phyloP scores from a whole-genome alignment of 1,139 yeast species.

The Suhomyces terraborum region DNA sequence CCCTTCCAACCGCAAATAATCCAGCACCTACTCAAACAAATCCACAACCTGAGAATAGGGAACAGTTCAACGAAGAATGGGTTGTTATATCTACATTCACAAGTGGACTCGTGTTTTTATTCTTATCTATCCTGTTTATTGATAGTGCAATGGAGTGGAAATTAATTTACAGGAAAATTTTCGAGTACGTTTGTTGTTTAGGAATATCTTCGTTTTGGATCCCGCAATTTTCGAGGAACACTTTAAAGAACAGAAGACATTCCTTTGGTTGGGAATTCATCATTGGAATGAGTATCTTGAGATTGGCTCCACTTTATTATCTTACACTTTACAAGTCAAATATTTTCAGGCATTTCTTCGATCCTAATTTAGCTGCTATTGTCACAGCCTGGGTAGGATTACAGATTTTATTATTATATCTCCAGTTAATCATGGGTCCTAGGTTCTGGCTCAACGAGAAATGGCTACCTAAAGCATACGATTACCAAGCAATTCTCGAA shows the following conservation, averaged over 20 bases:
- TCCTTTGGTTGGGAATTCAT: conserved; percentile 74
- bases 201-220: conserved; percentile 76
- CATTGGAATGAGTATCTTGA: conserved; percentile 60
- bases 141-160: conserved; percentile 70
- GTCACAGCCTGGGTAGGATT: conserved; percentile 54
- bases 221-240: conserved; percentile 86
- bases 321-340: conserved; percentile 47
- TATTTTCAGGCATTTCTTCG: conserved; percentile 60
- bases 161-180: conserved; percentile 48
- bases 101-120: conserved; percentile 58
- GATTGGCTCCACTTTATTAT: conserved; percentile 68
- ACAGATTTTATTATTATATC: conserved; percentile 56
- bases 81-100: conserved; percentile 47
- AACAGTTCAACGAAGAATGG: conserved; percentile 38
- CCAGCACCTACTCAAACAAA: conserved; percentile 9
- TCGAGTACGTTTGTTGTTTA: conserved; percentile 58
- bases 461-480: conserved; percentile 75
- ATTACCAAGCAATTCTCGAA: conserved; percentile 70
- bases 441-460: conserved; percentile 80
- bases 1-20: conserved; percentile 8
- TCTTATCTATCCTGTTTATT: conserved; percentile 60
- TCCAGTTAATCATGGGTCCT: conserved; percentile 73
- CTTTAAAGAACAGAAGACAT: conserved; percentile 66
- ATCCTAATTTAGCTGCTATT: conserved; percentile 48
- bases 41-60: neutral